Conservation (phyloP, 768 basidiomycete genomes). For the Collybia sp. region DNA sequence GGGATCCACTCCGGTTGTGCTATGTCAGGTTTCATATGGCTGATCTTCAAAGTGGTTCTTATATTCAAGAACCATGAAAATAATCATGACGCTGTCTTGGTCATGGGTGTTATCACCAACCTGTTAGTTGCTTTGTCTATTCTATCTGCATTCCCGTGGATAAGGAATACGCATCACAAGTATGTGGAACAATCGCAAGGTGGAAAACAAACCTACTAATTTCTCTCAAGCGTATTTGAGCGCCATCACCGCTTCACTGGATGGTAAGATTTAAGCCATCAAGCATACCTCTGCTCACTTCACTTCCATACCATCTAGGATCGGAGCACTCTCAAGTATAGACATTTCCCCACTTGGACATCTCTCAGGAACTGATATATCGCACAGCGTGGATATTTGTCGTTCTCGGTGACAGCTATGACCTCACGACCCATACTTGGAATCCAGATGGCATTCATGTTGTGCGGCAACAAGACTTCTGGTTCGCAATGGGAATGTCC, state of each 20-base stretch:
- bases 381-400: conserved; percentile 61
- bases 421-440: conserved; percentile 52
- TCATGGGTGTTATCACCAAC: conserved; percentile 58
- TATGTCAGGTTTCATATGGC: conserved; percentile 68
- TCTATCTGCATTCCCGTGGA: conserved; percentile 70
- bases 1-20: conserved; percentile 86
- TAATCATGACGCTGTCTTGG: conserved; percentile 52
- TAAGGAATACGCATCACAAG: conserved; percentile 82
- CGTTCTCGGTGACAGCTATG: conserved; percentile 62
- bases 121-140: conserved; percentile 58
- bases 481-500: conserved; percentile 75
- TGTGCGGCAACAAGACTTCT: conserved; percentile 70
- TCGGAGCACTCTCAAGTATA: conserved; percentile 50
- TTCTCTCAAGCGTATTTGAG: conserved; percentile 59
- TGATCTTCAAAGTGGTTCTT: conserved; percentile 54
- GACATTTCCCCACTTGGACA: neutral
- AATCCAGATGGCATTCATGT: conserved; percentile 54
- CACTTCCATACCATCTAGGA: conserved; percentile 21
- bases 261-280: conserved; percentile 42
- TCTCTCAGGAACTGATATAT: conserved; percentile 2
- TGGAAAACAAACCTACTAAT: conserved; percentile 1
- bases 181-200: conserved; percentile 22
- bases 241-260: conserved; percentile 80
- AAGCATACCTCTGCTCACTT: neutral
- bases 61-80: conserved; percentile 46